Base-by-base conservation (phyloP, 2,329 filamentous ascomycete genomes). In the Neurospora crassa region DNA sequence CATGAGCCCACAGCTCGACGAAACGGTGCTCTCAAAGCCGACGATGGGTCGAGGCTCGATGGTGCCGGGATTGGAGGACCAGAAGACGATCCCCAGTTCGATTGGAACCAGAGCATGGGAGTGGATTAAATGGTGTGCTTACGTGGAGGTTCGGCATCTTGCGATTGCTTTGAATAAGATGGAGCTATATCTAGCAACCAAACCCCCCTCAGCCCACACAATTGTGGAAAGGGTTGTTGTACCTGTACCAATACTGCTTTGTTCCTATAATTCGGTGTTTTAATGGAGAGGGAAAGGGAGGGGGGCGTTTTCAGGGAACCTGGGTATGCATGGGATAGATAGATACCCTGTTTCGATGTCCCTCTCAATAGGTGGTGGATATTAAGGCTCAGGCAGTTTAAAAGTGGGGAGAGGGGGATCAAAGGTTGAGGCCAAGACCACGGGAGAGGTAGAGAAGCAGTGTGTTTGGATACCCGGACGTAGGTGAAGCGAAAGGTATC, bases 51-150 rank as follows among this genome's bases (percentile, higher is more conserved):
- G 7, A 63, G 67, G 11, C 67, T 53, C 6, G 67, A 76, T 16
- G 41, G 16, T 43, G 41, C 41, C 18, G 6, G 41, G 41, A 43
- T 18, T 70, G 72, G 73, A 70, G 68, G 68, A 67, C 69, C 67
- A 34, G 29, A 53, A 14, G 68, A 70, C 59, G 73, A 37, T 18
- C 40, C 71, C 12, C 73, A 75, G 1, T 73, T 77, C 42, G 75
- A 79, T 47, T 76, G 72, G 73, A 76, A 74, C 69, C 75, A 76
- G 45, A 78, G 75, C 74, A 78, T 77, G 76, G 79, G 79, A 29
- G 78, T 81, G 67, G 80, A 82, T 72, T 82, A 78, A 70, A 29
- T 40, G 29, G 12, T 12, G 42, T 6, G 42, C 68, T 47, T 2
- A 53, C 45, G 24, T 29, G 5, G 3, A 12, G 20, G 6, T 10